Percentiles rank a stretch among this genome's conserved stretches.
phyloP scores from a whole-genome alignment of 495 filamentous ascomycete species.

The Aspergillus coremiiformis region DNA sequence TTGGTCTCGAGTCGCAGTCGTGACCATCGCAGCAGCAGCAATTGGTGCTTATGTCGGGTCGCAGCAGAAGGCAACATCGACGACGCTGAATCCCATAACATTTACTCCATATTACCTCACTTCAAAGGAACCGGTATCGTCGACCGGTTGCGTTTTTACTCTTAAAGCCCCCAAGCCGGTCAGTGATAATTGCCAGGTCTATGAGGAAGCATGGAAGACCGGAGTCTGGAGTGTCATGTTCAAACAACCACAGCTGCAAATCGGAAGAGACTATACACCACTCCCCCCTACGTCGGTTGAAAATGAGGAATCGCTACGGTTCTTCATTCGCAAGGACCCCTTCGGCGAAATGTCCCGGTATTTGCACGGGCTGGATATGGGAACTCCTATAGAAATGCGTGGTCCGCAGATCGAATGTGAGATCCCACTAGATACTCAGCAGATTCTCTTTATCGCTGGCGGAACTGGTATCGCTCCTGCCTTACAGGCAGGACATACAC shows the following conservation, averaged over 20 bases:
- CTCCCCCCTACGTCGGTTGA: slow-evolving; percentile 48
- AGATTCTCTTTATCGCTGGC: slow-evolving; percentile 79
- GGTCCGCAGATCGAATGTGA: slow-evolving; percentile 68
- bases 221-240: slow-evolving; percentile 84
- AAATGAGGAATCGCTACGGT: slow-evolving; percentile 39
- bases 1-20: slow-evolving; percentile 30
- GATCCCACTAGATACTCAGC: slow-evolving; percentile 45
- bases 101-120: slow-evolving; percentile 64
- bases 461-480: slow-evolving; percentile 93
- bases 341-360: slow-evolving; percentile 62
- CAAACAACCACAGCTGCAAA: slow-evolving; percentile 88
- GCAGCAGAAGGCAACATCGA: slow-evolving; percentile 21
- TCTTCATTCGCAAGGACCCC: slow-evolving; percentile 48
- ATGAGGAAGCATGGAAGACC: slow-evolving; percentile 45
- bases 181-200: slow-evolving; percentile 34
- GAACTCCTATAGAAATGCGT: slow-evolving; percentile 61
- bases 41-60: slow-evolving; percentile 34
- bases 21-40: slow-evolving; percentile 30
- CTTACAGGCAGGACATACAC: slow-evolving; percentile 61
- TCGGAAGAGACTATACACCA: slow-evolving; percentile 83
- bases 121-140: slow-evolving; percentile 59
- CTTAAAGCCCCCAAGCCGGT: slow-evolving; percentile 43
- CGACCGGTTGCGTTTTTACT: slow-evolving; percentile 68
- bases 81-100: slow-evolving; percentile 42
- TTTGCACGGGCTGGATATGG: slow-evolving; percentile 53